Evolutionary conservation across 495 filamentous ascomycete genomes (phyloP), one percentile per base, ranked within the genome.

Genomic region (Zalerion maritima): DNA sequence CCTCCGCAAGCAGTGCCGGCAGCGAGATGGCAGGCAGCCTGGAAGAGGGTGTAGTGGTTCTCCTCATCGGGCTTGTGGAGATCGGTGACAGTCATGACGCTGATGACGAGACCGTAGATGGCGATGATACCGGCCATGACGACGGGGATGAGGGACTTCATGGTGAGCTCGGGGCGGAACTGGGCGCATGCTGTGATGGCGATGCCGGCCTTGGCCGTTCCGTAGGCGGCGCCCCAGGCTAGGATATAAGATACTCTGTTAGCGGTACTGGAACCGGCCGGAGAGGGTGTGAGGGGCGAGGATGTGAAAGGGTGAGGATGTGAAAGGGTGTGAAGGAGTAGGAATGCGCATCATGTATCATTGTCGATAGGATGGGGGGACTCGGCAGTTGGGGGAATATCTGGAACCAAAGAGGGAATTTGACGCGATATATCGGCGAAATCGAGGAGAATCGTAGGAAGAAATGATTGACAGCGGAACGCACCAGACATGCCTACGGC

Each of bases 61-160:
- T 45, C 42, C 22, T 67, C 60, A 9, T 38, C 42, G 12, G 76
- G 71, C 6, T 83, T 81, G 5, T 58, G 60, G 48, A 94, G 67
- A 42, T 87, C 80, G 42, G 77, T 73, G 10, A 84, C 79, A 48
- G 96, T 96, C 18, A 99, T 68, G 44, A 99, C 89, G 11, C 87
- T 74, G 39, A 99, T 81, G 39, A 99, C 89, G 25, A 99, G 80
- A 20, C 85, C 75, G 59, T 99, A 99, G 40, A 99, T 91, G 20
- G 89, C 89, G 42, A 99, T 84, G 49, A 99, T 99, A 68, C 89
- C 89, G 48, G 89, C 91, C 89, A 99, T 99, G 62, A 99, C 82
- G 39, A 96, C 86, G 31, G 87, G 89, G 45, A 91, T 87, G 21
- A 94, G 64, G 26, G 81, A 92, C 84, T 94, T 99, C 89, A 99